Evolutionary conservation across 2,329 filamentous ascomycete genomes (phyloP).

Genomic region (Rutstroemia sydowiana): DNA sequence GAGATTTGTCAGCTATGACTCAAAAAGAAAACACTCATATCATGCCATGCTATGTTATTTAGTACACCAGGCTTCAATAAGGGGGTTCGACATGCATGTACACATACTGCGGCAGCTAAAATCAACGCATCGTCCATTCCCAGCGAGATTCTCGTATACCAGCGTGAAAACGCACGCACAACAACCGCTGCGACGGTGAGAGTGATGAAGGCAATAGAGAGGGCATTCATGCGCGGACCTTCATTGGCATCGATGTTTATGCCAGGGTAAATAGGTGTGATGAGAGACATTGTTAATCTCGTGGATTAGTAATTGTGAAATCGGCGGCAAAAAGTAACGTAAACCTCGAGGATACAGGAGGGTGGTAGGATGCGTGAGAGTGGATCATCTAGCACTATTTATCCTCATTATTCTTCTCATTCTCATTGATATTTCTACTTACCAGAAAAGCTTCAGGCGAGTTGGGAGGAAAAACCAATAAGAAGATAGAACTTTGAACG

Average conservation of each 20-base stretch:
- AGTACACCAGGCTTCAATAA: too few species aligned
- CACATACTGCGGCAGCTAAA: background rate
- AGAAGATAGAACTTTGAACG: too few species aligned
- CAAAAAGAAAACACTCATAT: too few species aligned
- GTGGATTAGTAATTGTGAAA: background rate
- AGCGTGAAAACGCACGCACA: background rate
- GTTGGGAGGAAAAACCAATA: too few species aligned
- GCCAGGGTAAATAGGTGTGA: background rate
- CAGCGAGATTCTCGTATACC: background rate
- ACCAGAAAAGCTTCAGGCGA: too few species aligned
- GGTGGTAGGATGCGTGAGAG: background rate
- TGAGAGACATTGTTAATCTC: background rate
- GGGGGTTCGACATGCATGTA: background rate
- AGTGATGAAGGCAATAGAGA: background rate
- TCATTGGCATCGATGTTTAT: background rate
- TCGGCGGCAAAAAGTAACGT: background rate
- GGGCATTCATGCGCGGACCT: background rate
- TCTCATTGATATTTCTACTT: background rate
- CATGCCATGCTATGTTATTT: too few species aligned
- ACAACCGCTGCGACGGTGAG: background rate
- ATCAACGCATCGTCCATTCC: background rate
- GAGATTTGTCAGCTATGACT: too few species aligned
- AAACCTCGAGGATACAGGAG: too few species aligned
- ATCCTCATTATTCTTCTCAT: background rate
- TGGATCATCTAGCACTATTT: background rate